phyloP scores from a whole-genome alignment of 306 rosid species.

The Quercus alba region DNA sequence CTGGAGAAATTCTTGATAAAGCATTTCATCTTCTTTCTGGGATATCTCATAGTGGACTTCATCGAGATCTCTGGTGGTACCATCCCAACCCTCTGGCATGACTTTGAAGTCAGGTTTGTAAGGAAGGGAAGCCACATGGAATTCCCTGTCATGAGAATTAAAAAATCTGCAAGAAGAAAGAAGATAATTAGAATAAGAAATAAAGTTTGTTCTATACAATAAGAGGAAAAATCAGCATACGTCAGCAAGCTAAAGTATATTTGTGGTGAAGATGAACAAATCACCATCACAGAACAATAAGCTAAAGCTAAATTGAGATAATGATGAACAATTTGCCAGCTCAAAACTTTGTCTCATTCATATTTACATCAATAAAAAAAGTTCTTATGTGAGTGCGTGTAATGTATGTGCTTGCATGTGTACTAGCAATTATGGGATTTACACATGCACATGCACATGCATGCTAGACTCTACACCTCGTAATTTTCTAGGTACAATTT shows the following conservation, averaged over 20 bases:
- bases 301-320: too few species aligned
- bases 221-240: background rate
- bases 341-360: background rate
- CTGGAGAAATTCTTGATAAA: conserved; percentile 75
- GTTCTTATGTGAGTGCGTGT: background rate
- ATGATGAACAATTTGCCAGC: background rate
- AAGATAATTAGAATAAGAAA: background rate
- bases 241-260: background rate
- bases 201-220: background rate
- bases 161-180: conserved; percentile 62
- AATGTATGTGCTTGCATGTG: background rate
- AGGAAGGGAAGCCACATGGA: conserved; percentile 92
- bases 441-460: background rate
- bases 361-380: background rate
- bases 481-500: too few species aligned
- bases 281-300: too few species aligned
- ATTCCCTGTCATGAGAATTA: conserved; percentile 83
- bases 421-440: background rate
- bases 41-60: conserved; percentile 96
- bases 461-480: background rate
- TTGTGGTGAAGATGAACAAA: background rate
- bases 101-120: conserved; percentile 95
- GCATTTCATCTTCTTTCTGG: conserved; percentile 83
- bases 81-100: conserved; percentile 99
- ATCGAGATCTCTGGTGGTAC: conserved; percentile 80